Conservation (phyloP, 768 basidiomycete species). For the Lepiota venenata region DNA sequence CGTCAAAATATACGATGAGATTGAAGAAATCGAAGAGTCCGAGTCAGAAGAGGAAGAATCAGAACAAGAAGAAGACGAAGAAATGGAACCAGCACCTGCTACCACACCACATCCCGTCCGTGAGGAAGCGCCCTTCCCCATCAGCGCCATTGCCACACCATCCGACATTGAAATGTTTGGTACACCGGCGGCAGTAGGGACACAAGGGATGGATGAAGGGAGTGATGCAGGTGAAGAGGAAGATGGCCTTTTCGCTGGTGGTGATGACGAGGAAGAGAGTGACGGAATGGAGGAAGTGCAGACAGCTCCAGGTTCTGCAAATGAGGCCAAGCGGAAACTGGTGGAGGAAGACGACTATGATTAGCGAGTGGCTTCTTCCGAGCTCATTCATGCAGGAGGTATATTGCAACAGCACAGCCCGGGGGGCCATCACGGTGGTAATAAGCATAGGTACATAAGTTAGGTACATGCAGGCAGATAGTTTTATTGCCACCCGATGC, state of each 20-base stretch:
- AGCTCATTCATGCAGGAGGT: slow-evolving; percentile 13
- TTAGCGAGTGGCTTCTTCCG: slow-evolving; percentile 24
- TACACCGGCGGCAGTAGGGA: slow-evolving; percentile 33
- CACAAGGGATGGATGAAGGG: slow-evolving; percentile 47
- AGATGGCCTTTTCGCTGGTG: slow-evolving; percentile 75
- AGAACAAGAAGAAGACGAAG: slow-evolving; percentile 57
- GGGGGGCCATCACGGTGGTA: slow-evolving; percentile 15
- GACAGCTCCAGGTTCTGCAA: slow-evolving; percentile 45
- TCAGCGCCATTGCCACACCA: slow-evolving; percentile 59
- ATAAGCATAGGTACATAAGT: slow-evolving; percentile 12
- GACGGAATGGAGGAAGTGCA: slow-evolving; percentile 82
- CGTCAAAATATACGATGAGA: slow-evolving; percentile 70
- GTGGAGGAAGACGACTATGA: slow-evolving; percentile 90
- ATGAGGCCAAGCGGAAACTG: slow-evolving; percentile 73
- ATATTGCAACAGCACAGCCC: slow-evolving; percentile 14
- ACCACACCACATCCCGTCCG: slow-evolving; percentile 24
- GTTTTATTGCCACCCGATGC: slow-evolving; percentile 4
- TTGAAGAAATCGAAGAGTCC: slow-evolving; percentile 79
- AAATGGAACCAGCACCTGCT: slow-evolving; percentile 53
- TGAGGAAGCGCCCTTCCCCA: slow-evolving; percentile 52
- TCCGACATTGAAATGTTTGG: slow-evolving; percentile 69
- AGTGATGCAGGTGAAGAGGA: slow-evolving; percentile 73
- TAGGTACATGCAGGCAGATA: background rate
- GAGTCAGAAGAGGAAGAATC: slow-evolving; percentile 64
- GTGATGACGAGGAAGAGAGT: slow-evolving; percentile 74